Evolutionary conservation across 805 yeast genomes (phyloP).

Genomic region (Kluyveromyces siamensis): DNA sequence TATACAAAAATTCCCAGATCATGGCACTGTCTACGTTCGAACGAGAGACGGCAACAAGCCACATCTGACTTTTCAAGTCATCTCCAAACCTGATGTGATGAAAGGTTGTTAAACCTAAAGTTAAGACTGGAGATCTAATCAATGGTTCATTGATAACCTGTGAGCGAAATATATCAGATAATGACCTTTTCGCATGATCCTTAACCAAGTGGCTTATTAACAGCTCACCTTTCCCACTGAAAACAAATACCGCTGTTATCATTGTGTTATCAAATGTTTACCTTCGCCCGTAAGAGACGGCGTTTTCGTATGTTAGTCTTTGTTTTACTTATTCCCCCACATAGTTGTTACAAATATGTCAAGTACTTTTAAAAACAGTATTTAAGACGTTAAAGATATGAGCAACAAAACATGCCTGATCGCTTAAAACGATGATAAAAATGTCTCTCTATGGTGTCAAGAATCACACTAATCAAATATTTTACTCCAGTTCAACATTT

Average conservation of each 20-base stretch:
- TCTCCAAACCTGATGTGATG: conserved; percentile 56
- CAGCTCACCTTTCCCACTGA: conserved; percentile 74
- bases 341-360: too few species aligned
- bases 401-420: background rate
- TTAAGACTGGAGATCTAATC: conserved; percentile 62
- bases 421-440: background rate
- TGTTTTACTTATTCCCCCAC: background rate
- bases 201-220: conserved; percentile 64
- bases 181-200: conserved; percentile 67
- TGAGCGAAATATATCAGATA: conserved; percentile 83
- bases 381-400: background rate
- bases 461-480: too few species aligned
- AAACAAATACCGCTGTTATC: conserved; percentile 79
- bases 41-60: conserved; percentile 84
- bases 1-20: conserved; percentile 69
- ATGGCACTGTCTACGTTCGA: conserved; percentile 78
- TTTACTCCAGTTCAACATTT: background rate
- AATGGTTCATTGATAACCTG: conserved; percentile 64
- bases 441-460: background rate
- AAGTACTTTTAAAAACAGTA: background rate
- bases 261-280: conserved; percentile 28
- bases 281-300: too few species aligned
- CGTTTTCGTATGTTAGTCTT: too few species aligned
- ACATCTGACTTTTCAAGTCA: conserved; percentile 36
- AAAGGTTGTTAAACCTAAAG: conserved; percentile 89